Evolutionary conservation across 768 basidiomycete species (phyloP), one percentile per base, ranked within the genome.

Genomic region (Termitomyces sp.): DNA sequence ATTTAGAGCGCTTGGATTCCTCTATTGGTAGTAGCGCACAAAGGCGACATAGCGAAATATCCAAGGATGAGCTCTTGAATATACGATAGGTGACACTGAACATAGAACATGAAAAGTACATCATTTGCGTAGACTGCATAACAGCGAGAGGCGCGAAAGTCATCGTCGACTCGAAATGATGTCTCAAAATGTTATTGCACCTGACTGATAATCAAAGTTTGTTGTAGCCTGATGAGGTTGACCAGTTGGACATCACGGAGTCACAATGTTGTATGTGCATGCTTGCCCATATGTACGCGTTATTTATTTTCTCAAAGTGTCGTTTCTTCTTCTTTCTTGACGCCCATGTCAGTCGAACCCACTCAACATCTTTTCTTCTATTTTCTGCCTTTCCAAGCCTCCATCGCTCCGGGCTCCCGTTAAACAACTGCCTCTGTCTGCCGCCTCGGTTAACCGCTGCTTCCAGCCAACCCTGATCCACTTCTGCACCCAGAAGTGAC

Each of bases 401-500:
- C 70, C 64, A 78, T 73, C 79, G 79, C 80, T 77, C 78, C 77
- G 66, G 79, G 79, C 69, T 64, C 67, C 75, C 72, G 71, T 69
- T 70, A 68, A 60, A 46, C 53, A 55, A 60, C 63, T 56, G 55
- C 56, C 64, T 59, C 59, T 43, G 60, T 65, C 65, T 49, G n/a
- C 47, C 63, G 72, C 76, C 68, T 61, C 57, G 59, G 63, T 66
- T 63, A 63, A 68, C 69, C 60, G 59, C 73, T 71, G 68, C 73
- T 79, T 76, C 79, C 80, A 82, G 77, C 71, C 73, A 80, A 79
- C 63, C n/a, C 70, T 69, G 77, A 73, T 76, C 71, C 77, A 75
- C 74, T 72, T 69, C 68, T 68, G 64, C 66, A 66, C 67, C 63
- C 52, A 66, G 72, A 70, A 74, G 79, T 79, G 80, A 71, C 70